Evolutionary conservation across 2,329 filamentous ascomycete species (phyloP), one percentile per base, ranked within the genome.

Genomic region (Zymoseptoria ardabiliae): DNA sequence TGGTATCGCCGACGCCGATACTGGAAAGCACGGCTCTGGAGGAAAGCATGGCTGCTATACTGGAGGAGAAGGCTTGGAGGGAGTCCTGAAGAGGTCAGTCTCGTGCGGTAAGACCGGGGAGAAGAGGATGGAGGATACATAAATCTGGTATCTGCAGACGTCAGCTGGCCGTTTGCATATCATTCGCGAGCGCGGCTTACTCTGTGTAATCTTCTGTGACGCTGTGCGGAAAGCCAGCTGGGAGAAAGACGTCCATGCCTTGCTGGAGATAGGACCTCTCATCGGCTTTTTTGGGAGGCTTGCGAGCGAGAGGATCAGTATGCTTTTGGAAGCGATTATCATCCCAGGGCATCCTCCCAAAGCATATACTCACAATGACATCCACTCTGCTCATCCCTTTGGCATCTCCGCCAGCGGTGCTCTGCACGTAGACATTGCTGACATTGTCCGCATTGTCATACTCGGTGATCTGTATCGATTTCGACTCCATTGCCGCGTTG

Each of bases 161-260:
- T 54, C 19, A 35, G 10, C 17, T 8, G 11, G 20, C n/a, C 52
- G 10, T 22, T n/a, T 30, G 4, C 20, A 10, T 23, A 4, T n/a
- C 7, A n/a, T 53, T 10, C 22, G 22, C 20, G 20, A 35, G 6
- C 17, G n/a, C 79, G 68, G 74, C 86, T 72, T 83, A 95, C 77
- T 87, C 81, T 4, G 91, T 78, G 74, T 97, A 97, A 74, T 97
- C 91, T 13, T 84, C 78, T 1, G 88, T 93, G 28, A 97, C 92
- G 54, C 87, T 94, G 65, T 91, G 84, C 0, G 91, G 92, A 73
- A 88, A 97, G n/a, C 91, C 91, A 1, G 89, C 86, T 0, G 92
- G 92, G 1, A 96, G 80, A 71, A 96, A 96, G 25, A 92, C 83
- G 65, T 90, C 86, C 50, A 91, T 71, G 1, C 84, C 63, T 57